These are phyloP conservation scores for Magnolia kwangsiensis DNA, from an alignment of 164 flowering plant genomes.

Conservation along the genomic window DNA sequence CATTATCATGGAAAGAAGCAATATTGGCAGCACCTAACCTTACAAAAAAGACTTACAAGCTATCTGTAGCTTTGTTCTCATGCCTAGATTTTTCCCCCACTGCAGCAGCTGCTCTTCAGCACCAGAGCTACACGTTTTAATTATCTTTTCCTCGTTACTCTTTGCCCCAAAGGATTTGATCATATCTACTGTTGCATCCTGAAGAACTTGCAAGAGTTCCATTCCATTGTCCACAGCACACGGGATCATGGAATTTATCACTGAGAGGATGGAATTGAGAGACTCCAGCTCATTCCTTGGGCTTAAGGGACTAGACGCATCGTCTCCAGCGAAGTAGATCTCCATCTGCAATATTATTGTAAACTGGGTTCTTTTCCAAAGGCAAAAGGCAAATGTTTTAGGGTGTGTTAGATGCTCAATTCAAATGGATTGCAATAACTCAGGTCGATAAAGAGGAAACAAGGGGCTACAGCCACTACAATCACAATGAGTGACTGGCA, in stretches of 20 bases:
- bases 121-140: conserved; percentile 29
- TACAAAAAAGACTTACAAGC: conserved; percentile 42
- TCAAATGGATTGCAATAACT: background rate
- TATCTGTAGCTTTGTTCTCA: conserved; percentile 54
- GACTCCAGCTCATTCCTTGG: conserved; percentile 77
- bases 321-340: conserved; percentile 62
- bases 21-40: background rate
- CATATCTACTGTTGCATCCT: conserved; percentile 27
- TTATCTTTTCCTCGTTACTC: conserved; percentile 23
- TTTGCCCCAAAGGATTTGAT: conserved; percentile 44
- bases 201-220: conserved; percentile 35
- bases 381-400: background rate
- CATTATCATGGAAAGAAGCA: too few species aligned
- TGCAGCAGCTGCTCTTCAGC: conserved; percentile 44
- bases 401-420: background rate
- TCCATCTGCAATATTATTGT: conserved; percentile 53
- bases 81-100: conserved; percentile 68
- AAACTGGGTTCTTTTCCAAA: background rate
- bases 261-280: conserved; percentile 52
- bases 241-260: conserved; percentile 27
- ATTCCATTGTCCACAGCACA: conserved; percentile 13
- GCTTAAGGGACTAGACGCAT: conserved; percentile 41
- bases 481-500: background rate
- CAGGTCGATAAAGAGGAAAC: background rate
- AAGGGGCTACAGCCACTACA: background rate